Percentiles rank a stretch among this genome's conserved stretches.
These are phyloP conservation scores for Sphagnurus paluster DNA, from an alignment of 1,284 basidiomycete genomes.

Conservation along the genomic window DNA sequence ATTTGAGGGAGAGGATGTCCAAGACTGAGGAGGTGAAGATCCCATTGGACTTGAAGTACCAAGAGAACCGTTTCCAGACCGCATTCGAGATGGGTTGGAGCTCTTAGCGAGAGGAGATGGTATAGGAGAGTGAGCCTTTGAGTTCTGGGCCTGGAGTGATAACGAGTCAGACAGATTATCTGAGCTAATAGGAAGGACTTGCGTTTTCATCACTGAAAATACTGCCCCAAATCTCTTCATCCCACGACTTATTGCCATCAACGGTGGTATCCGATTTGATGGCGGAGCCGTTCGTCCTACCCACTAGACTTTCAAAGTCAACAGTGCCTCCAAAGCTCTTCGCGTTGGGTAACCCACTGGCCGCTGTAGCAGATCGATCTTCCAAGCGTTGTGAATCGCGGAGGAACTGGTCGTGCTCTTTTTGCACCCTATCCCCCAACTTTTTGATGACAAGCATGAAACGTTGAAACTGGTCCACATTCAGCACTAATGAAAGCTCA, in stretches of 20 bases:
- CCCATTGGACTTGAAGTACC: slow-evolving; percentile 4
- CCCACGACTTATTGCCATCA: slow-evolving; percentile 54
- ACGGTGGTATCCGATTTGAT: slow-evolving; percentile 47
- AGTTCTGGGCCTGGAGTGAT: slow-evolving; percentile 1
- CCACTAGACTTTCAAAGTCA: slow-evolving; percentile 77
- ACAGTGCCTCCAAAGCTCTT: slow-evolving; percentile 40
- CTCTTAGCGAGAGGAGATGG: slow-evolving; percentile 1
- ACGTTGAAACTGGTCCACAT: slow-evolving; percentile 86
- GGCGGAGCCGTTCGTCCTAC: slow-evolving; percentile 44
- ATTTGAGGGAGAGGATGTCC: slow-evolving; percentile 2
- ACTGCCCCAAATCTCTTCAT: slow-evolving; percentile 79
- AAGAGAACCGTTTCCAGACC: slow-evolving; percentile 1
- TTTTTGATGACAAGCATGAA: slow-evolving; percentile 84
- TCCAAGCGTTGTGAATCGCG: slow-evolving; percentile 83
- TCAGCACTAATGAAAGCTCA: slow-evolving; percentile 60
- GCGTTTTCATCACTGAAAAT: slow-evolving; percentile 56
- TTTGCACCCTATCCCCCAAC: slow-evolving; percentile 79
- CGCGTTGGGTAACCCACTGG: slow-evolving; percentile 33
- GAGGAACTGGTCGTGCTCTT: slow-evolving; percentile 82
- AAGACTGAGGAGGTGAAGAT: slow-evolving; percentile 9
- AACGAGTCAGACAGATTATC: not conserved
- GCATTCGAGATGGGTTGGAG: slow-evolving; percentile 3
- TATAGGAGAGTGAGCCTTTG: slow-evolving; percentile 11
- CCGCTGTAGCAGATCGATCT: slow-evolving; percentile 59
- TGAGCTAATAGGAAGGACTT: slow-evolving; percentile 9